phyloP scores from a whole-genome alignment of 306 rosid species.

The Prinsepia uniflora region DNA sequence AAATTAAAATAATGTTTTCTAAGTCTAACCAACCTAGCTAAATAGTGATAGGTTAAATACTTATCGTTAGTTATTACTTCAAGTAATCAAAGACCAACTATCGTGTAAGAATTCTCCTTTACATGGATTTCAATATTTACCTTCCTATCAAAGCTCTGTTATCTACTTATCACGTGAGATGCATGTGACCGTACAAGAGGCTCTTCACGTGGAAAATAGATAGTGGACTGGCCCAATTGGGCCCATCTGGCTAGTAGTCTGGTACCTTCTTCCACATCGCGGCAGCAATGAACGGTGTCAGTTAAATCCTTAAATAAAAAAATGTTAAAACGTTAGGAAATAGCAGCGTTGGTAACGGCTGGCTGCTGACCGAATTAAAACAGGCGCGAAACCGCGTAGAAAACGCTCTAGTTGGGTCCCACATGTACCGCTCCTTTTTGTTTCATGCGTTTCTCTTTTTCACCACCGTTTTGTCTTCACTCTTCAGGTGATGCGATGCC shows the following conservation, averaged over 20 bases:
- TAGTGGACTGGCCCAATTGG: not conserved
- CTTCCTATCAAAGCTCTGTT: not conserved
- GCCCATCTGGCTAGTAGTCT: not conserved
- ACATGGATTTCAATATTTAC: no score
- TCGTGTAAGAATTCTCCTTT: no score
- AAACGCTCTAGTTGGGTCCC: not conserved
- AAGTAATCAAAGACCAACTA: not conserved
- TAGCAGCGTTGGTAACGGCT: not conserved
- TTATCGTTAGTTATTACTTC: not conserved
- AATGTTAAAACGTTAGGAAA: no score
- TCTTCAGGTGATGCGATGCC: not conserved
- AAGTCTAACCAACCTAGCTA: not conserved
- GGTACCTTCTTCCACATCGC: not conserved
- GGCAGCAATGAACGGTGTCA: not conserved
- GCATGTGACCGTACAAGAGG: not conserved
- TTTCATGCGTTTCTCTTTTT: not conserved
- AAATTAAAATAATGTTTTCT: not conserved
- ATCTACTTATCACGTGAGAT: not conserved
- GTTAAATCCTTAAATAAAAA: no score
- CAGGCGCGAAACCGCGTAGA: not conserved
- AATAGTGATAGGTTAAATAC: not conserved
- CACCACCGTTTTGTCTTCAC: not conserved
- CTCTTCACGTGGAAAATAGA: not conserved
- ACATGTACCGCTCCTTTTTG: not conserved
- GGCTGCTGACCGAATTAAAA: not conserved